These are phyloP conservation scores for Saksenaea oblongispora DNA, from an alignment of 371 early-diverging fungal species.

Conservation along the genomic window DNA sequence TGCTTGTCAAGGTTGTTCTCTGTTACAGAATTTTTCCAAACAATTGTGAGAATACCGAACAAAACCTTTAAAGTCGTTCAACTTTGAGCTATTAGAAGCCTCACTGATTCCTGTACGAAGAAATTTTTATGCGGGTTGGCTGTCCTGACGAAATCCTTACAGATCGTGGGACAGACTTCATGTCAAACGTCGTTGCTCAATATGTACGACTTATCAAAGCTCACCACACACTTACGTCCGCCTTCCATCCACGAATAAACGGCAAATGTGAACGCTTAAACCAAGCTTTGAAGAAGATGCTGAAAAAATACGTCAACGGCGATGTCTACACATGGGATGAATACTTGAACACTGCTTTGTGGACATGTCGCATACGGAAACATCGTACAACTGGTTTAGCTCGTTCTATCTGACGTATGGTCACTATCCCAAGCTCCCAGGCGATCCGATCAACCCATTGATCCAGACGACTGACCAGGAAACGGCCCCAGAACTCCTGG, in stretches of 20 bases:
- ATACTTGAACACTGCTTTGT: constrained; percentile 15
- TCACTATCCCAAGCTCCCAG: no score
- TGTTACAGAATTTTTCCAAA: no score
- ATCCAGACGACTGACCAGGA: no score
- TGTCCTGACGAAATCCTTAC: constrained; percentile 33
- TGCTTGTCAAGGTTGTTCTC: no score
- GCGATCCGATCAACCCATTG: no score
- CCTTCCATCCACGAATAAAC: constrained; percentile 24
- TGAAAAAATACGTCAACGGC: constrained; percentile 12
- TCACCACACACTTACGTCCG: constrained; percentile 19
- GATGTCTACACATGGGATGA: constrained; percentile 12
- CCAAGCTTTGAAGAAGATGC: constrained; percentile 12
- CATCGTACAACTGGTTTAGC: constrained; percentile 13
- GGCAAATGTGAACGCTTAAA: constrained; percentile 24
- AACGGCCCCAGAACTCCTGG: constrained; percentile 13
- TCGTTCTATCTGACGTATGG: constrained; percentile 23
- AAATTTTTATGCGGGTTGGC: constrained; percentile 30
- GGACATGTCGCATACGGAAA: constrained; percentile 14
- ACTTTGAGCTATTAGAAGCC: no score
- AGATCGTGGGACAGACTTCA: constrained; percentile 41
- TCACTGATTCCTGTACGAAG: constrained; percentile 36
- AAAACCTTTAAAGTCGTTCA: no score
- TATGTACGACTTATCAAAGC: constrained; percentile 3
- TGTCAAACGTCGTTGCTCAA: constrained; percentile 9
- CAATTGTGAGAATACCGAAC: no score